A percentile compares a stretch with the other conserved stretches of the same genome.
Conservation (phyloP, 2,329 filamentous ascomycete species). For the Diplocarpon mali region DNA sequence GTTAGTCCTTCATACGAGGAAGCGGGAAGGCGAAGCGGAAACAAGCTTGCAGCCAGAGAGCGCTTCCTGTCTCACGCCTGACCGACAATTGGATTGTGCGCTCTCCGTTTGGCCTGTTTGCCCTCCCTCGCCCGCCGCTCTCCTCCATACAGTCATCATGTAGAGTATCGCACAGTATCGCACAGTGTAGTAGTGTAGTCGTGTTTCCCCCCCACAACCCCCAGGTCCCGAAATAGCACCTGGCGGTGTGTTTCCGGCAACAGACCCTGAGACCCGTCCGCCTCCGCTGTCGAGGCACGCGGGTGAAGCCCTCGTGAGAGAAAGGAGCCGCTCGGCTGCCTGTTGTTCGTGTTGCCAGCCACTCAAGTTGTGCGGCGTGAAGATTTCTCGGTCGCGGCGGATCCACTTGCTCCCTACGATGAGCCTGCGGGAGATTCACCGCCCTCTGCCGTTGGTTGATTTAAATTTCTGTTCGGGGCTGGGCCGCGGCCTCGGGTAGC, state of each 20-base stretch:
- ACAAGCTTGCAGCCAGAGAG: neutral
- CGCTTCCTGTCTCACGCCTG: slow-evolving; percentile 2
- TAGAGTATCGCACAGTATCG: too few relatives aligned
- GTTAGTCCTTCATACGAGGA: too few relatives aligned
- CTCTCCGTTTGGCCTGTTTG: neutral
- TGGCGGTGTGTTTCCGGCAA: neutral
- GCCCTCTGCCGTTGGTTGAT: too few relatives aligned
- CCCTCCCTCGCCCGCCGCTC: neutral
- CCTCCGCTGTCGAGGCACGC: too few relatives aligned
- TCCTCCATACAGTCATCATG: too few relatives aligned
- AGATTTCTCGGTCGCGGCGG: slow-evolving; percentile 10
- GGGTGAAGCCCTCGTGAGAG: too few relatives aligned
- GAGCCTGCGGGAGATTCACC: neutral
- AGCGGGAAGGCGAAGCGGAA: neutral
- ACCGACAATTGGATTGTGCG: slow-evolving; percentile 1
- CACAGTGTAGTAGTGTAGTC: too few relatives aligned
- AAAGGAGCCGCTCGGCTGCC: neutral
- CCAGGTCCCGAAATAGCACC: neutral
- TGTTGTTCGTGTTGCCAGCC: slow-evolving; percentile 12
- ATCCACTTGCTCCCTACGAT: too few relatives aligned
- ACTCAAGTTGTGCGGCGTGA: slow-evolving; percentile 10
- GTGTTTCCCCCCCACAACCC: neutral
- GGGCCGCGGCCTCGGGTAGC: too few relatives aligned
- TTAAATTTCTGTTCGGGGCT: too few relatives aligned
- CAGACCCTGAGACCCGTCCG: too few relatives aligned